Percentiles rank a stretch among this genome's conserved stretches.
Evolutionary conservation across 225 moss, liverwort and hornwort species (phyloP).

Genomic region (Thuidium tamariscinum): DNA sequence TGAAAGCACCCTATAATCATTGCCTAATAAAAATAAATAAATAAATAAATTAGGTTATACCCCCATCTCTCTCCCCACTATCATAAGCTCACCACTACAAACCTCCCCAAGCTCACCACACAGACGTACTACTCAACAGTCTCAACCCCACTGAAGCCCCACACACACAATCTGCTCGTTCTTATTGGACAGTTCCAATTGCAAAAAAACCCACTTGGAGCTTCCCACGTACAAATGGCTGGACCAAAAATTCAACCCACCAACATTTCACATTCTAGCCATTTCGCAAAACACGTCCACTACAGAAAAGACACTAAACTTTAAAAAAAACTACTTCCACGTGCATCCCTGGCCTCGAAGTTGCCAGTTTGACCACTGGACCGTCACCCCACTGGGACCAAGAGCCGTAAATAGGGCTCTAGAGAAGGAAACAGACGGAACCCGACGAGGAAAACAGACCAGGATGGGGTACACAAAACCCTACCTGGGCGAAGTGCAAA

Average conservation of each 20-base stretch:
- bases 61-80: not conserved
- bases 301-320: not conserved
- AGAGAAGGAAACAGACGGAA: not conserved
- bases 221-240: not conserved
- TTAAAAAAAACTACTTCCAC: not conserved
- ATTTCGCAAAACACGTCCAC: not conserved
- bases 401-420: not conserved
- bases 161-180: not conserved
- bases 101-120: not conserved
- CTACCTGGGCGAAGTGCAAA: constrained; percentile 10
- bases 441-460: not conserved
- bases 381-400: not conserved
- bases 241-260: not conserved
- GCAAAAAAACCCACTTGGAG: not conserved
- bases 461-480: constrained; percentile 5
- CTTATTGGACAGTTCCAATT: not conserved
- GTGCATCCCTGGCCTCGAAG: not conserved
- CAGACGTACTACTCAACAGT: not conserved
- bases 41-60: constrained; percentile 7
- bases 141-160: not conserved
- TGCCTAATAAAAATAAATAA: not conserved
- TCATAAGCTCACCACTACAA: not conserved
- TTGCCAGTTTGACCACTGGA: not conserved
- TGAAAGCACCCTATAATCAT: not conserved
- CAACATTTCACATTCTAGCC: constrained; percentile 14